These are phyloP conservation scores for Mucor racemosus DNA, from an alignment of 371 early-diverging fungal genomes.

Conservation along the genomic window DNA sequence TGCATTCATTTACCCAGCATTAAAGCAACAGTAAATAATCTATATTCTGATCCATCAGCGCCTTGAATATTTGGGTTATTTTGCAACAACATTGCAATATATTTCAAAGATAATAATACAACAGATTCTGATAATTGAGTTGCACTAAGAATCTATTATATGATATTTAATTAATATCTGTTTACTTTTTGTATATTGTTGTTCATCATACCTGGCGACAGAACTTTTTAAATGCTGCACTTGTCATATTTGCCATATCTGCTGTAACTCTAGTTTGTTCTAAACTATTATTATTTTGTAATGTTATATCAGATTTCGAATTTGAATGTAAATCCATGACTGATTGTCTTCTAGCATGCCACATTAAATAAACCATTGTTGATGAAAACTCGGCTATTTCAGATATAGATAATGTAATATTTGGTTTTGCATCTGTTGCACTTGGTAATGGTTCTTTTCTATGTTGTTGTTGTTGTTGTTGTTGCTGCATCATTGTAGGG, in stretches of 20 bases:
- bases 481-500: conserved; percentile 2
- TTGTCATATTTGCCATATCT: conserved; percentile 46
- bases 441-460: conserved; percentile 35
- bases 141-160: conserved; percentile 51
- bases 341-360: conserved; percentile 57
- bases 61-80: conserved; percentile 65
- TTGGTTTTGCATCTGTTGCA: conserved; percentile 34
- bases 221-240: conserved; percentile 58
- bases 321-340: conserved; percentile 38
- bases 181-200: not conserved
- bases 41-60: conserved; percentile 76
- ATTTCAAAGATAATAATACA: conserved; percentile 62
- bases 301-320: conserved; percentile 19
- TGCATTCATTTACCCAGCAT: conserved; percentile 52
- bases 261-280: conserved; percentile 32
- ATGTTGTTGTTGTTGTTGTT: conserved; percentile 3
- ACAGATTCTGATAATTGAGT: conserved; percentile 70
- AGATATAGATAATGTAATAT: conserved; percentile 30
- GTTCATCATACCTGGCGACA: conserved; percentile 48
- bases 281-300: conserved; percentile 5
- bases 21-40: conserved; percentile 79
- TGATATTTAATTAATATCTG: not conserved
- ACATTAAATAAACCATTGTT: conserved; percentile 65
- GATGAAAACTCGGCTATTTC: conserved; percentile 67
- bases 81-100: conserved; percentile 62